A percentile compares a stretch with the other conserved stretches of the same genome.
These are phyloP conservation scores for Barnettozyma pratensis DNA, from an alignment of 805 yeast genomes.

Conservation along the genomic window DNA sequence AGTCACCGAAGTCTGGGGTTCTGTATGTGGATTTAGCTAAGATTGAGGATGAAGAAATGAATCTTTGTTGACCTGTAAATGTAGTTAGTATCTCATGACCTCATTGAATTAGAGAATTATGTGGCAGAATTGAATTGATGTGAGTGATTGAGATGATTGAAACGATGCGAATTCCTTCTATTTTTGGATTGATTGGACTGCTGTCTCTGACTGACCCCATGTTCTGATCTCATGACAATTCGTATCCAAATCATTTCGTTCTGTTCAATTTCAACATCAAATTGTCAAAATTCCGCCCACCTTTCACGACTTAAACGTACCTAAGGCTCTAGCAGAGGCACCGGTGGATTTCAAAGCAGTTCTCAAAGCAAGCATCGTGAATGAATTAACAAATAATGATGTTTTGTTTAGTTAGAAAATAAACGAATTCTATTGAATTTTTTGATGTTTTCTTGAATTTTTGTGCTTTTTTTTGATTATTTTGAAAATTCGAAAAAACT, in stretches of 20 bases:
- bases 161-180: too few species aligned
- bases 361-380: constrained; percentile 26
- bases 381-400: background rate
- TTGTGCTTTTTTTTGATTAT: background rate
- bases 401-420: background rate
- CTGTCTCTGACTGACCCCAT: too few species aligned
- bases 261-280: too few species aligned
- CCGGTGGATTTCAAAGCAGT: constrained; percentile 23
- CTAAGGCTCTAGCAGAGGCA: constrained; percentile 23
- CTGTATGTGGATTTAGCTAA: constrained; percentile 71
- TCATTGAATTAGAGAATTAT: background rate
- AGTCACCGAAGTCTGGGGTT: constrained; percentile 85
- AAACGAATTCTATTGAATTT: background rate
- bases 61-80: constrained; percentile 24
- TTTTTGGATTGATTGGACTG: too few species aligned
- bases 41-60: constrained; percentile 34
- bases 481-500: constrained; percentile 21
- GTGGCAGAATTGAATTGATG: too few species aligned
- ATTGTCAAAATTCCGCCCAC: background rate
- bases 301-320: constrained; percentile 12
- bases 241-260: too few species aligned
- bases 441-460: constrained; percentile 2
- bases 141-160: background rate
- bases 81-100: constrained; percentile 6
- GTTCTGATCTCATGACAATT: too few species aligned